phyloP scores from a whole-genome alignment of 2,329 filamentous ascomycete genomes.

The Tolypocladium ovalisporum region DNA sequence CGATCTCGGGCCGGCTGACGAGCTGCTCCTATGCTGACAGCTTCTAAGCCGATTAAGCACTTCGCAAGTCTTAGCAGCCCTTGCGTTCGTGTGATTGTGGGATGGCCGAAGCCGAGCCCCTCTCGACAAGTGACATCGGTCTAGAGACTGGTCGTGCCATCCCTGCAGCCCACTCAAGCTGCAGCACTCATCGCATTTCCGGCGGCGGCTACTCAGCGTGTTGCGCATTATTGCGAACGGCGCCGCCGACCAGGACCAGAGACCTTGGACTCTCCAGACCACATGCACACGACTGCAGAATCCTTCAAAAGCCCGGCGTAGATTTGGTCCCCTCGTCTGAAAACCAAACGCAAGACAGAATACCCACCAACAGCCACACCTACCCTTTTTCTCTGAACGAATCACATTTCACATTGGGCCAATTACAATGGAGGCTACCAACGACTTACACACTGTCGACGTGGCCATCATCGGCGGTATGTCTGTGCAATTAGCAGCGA shows the following conservation, averaged over 20 bases:
- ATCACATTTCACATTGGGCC: too few species aligned
- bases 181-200: not conserved
- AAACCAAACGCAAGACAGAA: not conserved
- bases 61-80: not conserved
- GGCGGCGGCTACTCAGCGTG: not conserved
- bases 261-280: not conserved
- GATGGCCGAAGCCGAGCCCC: not conserved
- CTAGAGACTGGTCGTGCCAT: not conserved
- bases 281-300: not conserved
- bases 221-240: not conserved
- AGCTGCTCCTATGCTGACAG: not conserved
- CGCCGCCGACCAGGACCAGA: not conserved
- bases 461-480: conserved; percentile 26
- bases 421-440: not conserved
- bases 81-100: not conserved
- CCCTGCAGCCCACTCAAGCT: not conserved
- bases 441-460: conserved; percentile 15
- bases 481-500: not conserved
- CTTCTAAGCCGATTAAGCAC: not conserved
- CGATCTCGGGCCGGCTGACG: not conserved
- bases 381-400: not conserved
- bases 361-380: not conserved
- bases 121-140: not conserved
- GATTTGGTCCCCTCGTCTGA: not conserved
- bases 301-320: not conserved